Conservation (phyloP, 2,329 filamentous ascomycete species). For the Venturia effusa region DNA sequence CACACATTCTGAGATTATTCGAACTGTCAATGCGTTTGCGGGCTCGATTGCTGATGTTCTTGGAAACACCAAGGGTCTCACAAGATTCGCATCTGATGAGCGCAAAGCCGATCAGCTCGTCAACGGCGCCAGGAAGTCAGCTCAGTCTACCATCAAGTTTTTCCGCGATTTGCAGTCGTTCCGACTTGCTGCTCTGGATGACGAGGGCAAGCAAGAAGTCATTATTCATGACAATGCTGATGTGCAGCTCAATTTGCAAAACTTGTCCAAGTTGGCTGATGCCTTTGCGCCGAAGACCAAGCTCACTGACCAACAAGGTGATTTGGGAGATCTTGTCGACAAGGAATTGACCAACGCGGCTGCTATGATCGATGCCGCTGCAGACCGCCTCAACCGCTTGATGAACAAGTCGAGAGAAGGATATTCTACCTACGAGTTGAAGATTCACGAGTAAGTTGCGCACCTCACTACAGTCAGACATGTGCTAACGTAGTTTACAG, state of each 20-base stretch:
- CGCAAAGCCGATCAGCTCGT: conserved; percentile 84
- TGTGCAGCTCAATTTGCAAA: conserved; percentile 86
- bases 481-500: conserved; percentile 10
- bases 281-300: conserved; percentile 84
- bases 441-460: conserved; percentile 64
- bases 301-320: conserved; percentile 65
- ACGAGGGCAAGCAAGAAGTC: conserved; percentile 87
- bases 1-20: conserved; percentile 82
- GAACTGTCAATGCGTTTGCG: conserved; percentile 80
- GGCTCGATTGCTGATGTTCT: conserved; percentile 88
- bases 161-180: conserved; percentile 92
- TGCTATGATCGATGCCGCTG: conserved; percentile 87
- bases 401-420: conserved; percentile 94
- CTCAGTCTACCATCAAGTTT: conserved; percentile 81
- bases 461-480: not conserved
- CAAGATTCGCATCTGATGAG: conserved; percentile 85
- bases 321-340: conserved; percentile 88
- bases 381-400: conserved; percentile 78
- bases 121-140: conserved; percentile 71
- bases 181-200: conserved; percentile 80
- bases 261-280: conserved; percentile 86
- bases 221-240: conserved; percentile 97
- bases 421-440: conserved; percentile 91
- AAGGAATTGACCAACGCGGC: conserved; percentile 85
- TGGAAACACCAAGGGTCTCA: conserved; percentile 92